Evolutionary conservation across 768 basidiomycete species (phyloP).

Genomic region (Pluteus cervinus): DNA sequence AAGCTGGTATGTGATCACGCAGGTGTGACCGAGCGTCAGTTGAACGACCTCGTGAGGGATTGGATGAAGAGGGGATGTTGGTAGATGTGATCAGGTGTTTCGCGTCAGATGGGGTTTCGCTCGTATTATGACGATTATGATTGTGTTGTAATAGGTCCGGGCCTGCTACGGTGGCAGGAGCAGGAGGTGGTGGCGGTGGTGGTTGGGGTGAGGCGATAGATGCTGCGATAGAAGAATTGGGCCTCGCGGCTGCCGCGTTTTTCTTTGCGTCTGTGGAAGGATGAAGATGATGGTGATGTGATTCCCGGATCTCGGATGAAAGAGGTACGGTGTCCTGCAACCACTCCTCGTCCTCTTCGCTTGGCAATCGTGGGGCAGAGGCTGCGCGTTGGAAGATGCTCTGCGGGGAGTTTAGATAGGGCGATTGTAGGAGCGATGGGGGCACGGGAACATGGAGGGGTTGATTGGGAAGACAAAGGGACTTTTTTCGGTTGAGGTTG

Average conservation of each 20-base stretch:
- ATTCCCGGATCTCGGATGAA: conserved; percentile 11
- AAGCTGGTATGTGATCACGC: too few species aligned
- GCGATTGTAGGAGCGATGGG: conserved; percentile 50
- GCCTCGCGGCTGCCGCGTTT: too few species aligned
- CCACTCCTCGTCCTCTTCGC: conserved; percentile 53
- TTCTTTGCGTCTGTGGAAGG: conserved; percentile 14
- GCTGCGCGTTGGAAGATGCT: conserved; percentile 41
- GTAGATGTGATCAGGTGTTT: too few species aligned
- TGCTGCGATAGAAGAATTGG: not conserved
- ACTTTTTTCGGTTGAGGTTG: conserved; percentile 22
- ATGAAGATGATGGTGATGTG: conserved; percentile 18
- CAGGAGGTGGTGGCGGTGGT: conserved; percentile 6
- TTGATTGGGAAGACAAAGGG: conserved; percentile 28
- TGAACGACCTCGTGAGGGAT: too few species aligned
- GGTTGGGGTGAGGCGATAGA: conserved; percentile 1
- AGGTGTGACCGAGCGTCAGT: too few species aligned
- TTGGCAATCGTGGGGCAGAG: conserved; percentile 29
- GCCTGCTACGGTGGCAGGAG: conserved; percentile 7
- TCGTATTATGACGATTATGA: too few species aligned
- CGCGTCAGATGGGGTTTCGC: too few species aligned
- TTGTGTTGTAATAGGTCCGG: not conserved
- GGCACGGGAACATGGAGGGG: conserved; percentile 44
- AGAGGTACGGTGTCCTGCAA: conserved; percentile 58
- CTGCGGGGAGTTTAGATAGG: conserved; percentile 43
- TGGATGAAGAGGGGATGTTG: too few species aligned